Evolutionary conservation across 176 grass and related monocot species (phyloP).

Genomic region (Echinochloa phyllopogon): DNA sequence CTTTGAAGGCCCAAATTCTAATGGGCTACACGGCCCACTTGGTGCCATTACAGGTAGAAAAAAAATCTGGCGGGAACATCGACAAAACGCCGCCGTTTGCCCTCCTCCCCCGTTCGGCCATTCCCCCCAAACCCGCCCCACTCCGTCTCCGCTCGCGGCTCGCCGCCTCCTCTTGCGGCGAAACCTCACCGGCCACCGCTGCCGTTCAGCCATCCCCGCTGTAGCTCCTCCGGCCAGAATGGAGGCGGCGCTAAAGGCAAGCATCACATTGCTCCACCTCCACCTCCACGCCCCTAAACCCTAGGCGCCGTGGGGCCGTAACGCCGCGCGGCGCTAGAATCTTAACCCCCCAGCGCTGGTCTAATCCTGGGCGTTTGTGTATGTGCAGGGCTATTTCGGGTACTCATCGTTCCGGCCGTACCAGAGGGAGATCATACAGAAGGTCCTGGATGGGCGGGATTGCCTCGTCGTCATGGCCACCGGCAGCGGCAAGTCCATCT

Average conservation of each 20-base stretch:
- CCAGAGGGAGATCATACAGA: constrained; percentile 79
- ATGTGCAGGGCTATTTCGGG: constrained; percentile 71
- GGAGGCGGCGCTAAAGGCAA: constrained; percentile 73
- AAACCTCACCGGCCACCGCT: constrained; percentile 8
- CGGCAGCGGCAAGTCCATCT: constrained; percentile 94
- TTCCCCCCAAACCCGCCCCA: neutral
- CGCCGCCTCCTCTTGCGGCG: neutral
- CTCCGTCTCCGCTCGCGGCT: neutral
- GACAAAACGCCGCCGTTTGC: neutral
- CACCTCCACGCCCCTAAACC: neutral
- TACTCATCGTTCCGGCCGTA: constrained; percentile 69
- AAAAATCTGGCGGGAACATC: constrained; percentile 51
- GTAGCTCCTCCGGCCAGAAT: constrained; percentile 32
- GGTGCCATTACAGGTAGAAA: neutral
- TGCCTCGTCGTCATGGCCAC: constrained; percentile 94
- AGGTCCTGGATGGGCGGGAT: constrained; percentile 71
- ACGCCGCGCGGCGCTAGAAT: neutral
- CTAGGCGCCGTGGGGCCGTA: neutral
- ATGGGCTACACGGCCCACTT: neutral
- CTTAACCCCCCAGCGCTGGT: constrained; percentile 8
- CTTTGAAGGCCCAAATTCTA: neutral
- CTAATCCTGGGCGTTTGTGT: neutral
- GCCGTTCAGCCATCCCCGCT: neutral
- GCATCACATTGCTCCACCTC: neutral
- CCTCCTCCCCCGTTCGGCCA: neutral